These are phyloP conservation scores for Hydnomerulius pinastri DNA, from an alignment of 768 basidiomycete species.

Conservation along the genomic window DNA sequence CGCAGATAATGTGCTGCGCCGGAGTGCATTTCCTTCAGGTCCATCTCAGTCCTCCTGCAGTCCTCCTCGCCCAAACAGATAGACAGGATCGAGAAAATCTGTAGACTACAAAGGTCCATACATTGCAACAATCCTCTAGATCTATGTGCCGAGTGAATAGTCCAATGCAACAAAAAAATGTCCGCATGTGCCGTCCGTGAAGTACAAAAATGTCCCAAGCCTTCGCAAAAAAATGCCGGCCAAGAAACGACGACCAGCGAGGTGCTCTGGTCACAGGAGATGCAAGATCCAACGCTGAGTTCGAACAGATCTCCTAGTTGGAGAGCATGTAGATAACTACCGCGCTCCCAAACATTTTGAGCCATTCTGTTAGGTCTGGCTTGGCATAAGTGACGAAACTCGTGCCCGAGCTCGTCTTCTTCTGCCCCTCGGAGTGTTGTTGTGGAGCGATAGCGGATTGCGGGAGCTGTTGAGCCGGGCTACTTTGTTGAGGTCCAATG, in stretches of 20 bases:
- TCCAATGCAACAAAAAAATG: neutral
- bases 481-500: constrained; percentile 55
- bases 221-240: neutral
- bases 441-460: neutral
- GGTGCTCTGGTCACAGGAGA: neutral
- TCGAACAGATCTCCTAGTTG: neutral
- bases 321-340: constrained; percentile 2
- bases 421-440: neutral
- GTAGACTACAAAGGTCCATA: no score
- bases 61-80: no score
- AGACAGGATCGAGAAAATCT: no score
- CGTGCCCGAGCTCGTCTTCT: constrained; percentile 1
- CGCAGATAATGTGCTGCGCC: no score
- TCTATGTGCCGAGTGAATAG: neutral
- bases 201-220: neutral
- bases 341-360: neutral
- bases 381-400: constrained; percentile 1
- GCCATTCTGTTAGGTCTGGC: neutral
- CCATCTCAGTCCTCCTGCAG: no score
- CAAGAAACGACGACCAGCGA: neutral
- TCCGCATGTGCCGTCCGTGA: neutral
- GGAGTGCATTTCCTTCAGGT: no score
- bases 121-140: no score
- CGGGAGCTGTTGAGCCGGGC: constrained; percentile 40
- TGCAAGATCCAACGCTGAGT: neutral